These are phyloP conservation scores for Aspergillus incahuasiensis DNA, from an alignment of 495 filamentous ascomycete genomes.

Conservation along the genomic window DNA sequence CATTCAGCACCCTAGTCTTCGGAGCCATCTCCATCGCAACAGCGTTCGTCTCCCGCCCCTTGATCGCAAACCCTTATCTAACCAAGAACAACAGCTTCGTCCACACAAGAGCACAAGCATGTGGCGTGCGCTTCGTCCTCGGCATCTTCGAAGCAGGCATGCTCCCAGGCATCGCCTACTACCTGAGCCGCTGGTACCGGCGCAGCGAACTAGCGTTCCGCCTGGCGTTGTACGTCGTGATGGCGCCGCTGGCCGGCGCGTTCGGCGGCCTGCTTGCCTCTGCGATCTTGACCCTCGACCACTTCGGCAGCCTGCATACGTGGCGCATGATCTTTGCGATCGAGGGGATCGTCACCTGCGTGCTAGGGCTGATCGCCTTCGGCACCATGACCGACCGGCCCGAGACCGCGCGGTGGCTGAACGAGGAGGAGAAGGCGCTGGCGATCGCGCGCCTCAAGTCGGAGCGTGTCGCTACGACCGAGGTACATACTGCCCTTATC, in stretches of 20 bases:
- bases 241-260: slow-evolving; percentile 64
- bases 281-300: slow-evolving; percentile 43
- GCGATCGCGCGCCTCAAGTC: slow-evolving; percentile 58
- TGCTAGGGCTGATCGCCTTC: slow-evolving; percentile 53
- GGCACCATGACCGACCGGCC: slow-evolving; percentile 64
- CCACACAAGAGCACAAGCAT: slow-evolving; percentile 25
- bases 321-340: slow-evolving; percentile 76
- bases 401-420: slow-evolving; percentile 59
- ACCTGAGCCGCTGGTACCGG: slow-evolving; percentile 67
- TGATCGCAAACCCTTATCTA: background rate
- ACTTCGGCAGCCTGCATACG: slow-evolving; percentile 42
- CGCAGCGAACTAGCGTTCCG: slow-evolving; percentile 63
- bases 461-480: slow-evolving; percentile 61
- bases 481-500: too few relatives aligned
- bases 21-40: slow-evolving; percentile 46
- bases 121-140: slow-evolving; percentile 50
- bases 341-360: slow-evolving; percentile 66
- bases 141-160: slow-evolving; percentile 66
- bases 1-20: slow-evolving; percentile 41
- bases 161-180: slow-evolving; percentile 70
- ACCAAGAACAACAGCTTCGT: slow-evolving; percentile 28
- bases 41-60: slow-evolving; percentile 12
- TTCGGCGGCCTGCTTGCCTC: slow-evolving; percentile 68
- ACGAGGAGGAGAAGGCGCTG: slow-evolving; percentile 58
- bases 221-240: slow-evolving; percentile 45